Conservation (phyloP, 352 stramenopile genomes). For the Pythium sp. region DNA sequence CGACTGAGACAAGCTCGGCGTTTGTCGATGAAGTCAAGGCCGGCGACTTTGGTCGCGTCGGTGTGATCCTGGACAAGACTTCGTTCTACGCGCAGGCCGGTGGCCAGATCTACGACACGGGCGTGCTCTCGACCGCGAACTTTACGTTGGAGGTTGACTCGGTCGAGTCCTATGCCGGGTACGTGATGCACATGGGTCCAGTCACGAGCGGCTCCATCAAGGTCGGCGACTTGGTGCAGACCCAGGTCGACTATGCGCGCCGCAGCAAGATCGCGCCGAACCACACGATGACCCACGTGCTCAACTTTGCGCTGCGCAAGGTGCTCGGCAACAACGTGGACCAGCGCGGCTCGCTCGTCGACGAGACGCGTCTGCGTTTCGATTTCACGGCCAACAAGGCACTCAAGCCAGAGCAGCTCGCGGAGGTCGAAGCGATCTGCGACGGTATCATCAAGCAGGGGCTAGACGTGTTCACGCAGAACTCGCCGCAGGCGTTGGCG, state of each 20-base stretch:
- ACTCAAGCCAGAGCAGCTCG: slow-evolving; percentile 91
- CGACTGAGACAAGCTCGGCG: slow-evolving; percentile 82
- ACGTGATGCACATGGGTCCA: slow-evolving; percentile 94
- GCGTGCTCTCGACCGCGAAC: slow-evolving; percentile 51
- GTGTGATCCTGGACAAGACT: slow-evolving; percentile 96
- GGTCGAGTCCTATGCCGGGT: slow-evolving; percentile 95
- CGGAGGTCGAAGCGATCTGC: slow-evolving; percentile 83
- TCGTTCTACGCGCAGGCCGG: slow-evolving; percentile 98
- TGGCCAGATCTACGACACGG: slow-evolving; percentile 96
- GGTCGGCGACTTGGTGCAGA: slow-evolving; percentile 85
- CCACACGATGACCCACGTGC: slow-evolving; percentile 99
- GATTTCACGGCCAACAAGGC: slow-evolving; percentile 98
- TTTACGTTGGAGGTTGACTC: slow-evolving; percentile 83
- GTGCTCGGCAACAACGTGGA: slow-evolving; percentile 94
- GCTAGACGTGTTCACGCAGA: slow-evolving; percentile 90
- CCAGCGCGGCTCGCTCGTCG: slow-evolving; percentile 97
- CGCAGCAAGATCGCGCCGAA: slow-evolving; percentile 95
- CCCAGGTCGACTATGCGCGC: slow-evolving; percentile 93
- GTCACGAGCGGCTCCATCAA: slow-evolving; percentile 64
- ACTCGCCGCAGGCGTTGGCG: slow-evolving; percentile 93
- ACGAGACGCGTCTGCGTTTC: slow-evolving; percentile 97
- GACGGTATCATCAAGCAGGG: slow-evolving; percentile 87
- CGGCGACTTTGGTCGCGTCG: slow-evolving; percentile 86
- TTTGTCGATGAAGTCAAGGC: slow-evolving; percentile 76
- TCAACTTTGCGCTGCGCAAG: slow-evolving; percentile 97